Evolutionary conservation across 257 asterid genomes (phyloP), one percentile per base, ranked within the genome.

Genomic region (Fraxinus cuspidata): DNA sequence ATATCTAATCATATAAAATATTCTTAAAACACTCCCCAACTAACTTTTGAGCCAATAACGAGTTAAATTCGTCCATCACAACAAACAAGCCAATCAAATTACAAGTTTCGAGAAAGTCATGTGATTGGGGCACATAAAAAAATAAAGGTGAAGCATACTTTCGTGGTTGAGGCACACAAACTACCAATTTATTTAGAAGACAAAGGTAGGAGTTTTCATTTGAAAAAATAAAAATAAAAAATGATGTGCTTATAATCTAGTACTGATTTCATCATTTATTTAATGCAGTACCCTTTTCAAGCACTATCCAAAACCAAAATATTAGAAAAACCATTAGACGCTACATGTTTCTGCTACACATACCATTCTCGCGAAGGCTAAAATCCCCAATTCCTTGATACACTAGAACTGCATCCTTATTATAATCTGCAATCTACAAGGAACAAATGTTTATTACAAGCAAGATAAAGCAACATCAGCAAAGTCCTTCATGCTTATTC

Each of bases 341-440:
- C 51, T 8, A 37, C 6, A 8, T 73, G 27, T 73, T 23, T 0
- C 29, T 28, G 74, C 70, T 29, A n/a, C 21, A 78, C 84, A 15
- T 81, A 94, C 98, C 97, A 67, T 92, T 94, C 81, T 94, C 99
- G 65, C 96, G 92, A 71, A 94, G 97, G 72, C 83, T 71, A 77
- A 94, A 94, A 74, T 89, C 88, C 38, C 89, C 95, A 18, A 87
- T 73, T 71, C 94, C 96, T 70, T 87, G n/a, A n/a, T n/a, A n/a
- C n/a, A n/a, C n/a, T n/a, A n/a, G n/a, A n/a, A n/a, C n/a, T n/a
- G n/a, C n/a, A n/a, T n/a, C n/a, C 90, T 27, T 31, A 44, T 9
- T 13, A 12, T n/a, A n/a, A n/a, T 28, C 29, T 28, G 29, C 53
- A 44, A 15, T 44, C 15, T 44, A 15, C 53, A 44, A 44, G 18